Base-by-base conservation (phyloP, 495 filamentous ascomycete species). In the Tuber magnatum region DNA sequence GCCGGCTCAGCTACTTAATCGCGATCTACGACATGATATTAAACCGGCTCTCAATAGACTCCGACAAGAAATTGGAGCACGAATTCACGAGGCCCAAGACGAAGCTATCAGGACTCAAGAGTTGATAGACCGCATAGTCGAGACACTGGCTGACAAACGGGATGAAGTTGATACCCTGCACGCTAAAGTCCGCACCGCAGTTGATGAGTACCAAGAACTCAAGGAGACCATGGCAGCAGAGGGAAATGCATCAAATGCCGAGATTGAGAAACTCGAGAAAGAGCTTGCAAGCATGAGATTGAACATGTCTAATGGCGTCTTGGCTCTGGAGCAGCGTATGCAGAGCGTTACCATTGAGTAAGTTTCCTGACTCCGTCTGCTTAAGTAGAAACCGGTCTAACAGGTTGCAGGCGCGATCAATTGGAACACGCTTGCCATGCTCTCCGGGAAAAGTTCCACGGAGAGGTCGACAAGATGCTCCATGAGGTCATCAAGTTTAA, bases 401-500 rank as follows among this genome's bases (percentile, higher is more conserved):
- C 20, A 68, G 18, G 20, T 68, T 74, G 68, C 69, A 93, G 92
- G 80, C 97, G 94, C 81, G 94, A 97, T 82, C 94, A 97, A 81
- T 84, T 98, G 16, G 94, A 90, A 10, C 88, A 97, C 40, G 89
- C 89, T 38, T 93, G 93, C 28, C 93, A 93, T 80, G 85, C 92
- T 3, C 87, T 97, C 41, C 90, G 95, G 44, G 95, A 99, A 84
- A 94, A 97, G 82, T 86, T 99, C 24, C 95, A 99, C 81, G 96
- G 94, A 20, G 95, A 97, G 83, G 92, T 97, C 75, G 96, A 97
- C 85, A 92, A 91, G 77, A 94, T 97, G 89, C 85, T 99, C 78
- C 96, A 97, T 85, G 94, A 97, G 81, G 91, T 98, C 82, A 97
- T 97, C 86, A 93, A 93, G 79, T 99, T 99, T 90, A 99, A 99